phyloP scores from a whole-genome alignment of 352 stramenopile species.

The Aphanomyces euteiches region DNA sequence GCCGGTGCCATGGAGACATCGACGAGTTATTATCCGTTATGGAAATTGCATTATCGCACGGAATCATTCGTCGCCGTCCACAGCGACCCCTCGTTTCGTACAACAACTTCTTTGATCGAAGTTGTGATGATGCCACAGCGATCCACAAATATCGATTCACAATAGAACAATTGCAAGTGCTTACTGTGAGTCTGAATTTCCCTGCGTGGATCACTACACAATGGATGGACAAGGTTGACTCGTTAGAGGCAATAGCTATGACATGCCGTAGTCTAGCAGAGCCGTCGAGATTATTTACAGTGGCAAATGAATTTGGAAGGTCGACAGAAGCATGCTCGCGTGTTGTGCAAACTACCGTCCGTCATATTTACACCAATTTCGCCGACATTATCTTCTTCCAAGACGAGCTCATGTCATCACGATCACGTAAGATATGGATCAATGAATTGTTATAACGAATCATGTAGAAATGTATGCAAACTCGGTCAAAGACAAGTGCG shows the following conservation, averaged over 20 bases:
- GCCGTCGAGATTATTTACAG: slow-evolving; percentile 6
- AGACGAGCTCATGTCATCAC: not conserved
- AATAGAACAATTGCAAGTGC: not conserved
- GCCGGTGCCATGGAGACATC: not conserved
- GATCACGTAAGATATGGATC: not conserved
- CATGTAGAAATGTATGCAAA: not conserved
- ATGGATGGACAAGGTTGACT: not conserved
- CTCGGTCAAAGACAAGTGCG: slow-evolving; percentile 1
- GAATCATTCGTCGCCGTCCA: not conserved
- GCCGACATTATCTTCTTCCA: not conserved
- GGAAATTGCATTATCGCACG: not conserved
- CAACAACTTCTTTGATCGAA: not conserved
- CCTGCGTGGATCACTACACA: not conserved
- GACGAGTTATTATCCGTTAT: slow-evolving; percentile 1
- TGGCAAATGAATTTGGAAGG: slow-evolving; percentile 16
- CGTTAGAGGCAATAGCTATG: slow-evolving; percentile 4
- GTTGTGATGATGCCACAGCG: not conserved
- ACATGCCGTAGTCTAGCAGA: slow-evolving; percentile 11
- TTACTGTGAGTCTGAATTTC: not conserved
- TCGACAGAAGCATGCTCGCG: slow-evolving; percentile 9
- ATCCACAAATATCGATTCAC: not conserved
- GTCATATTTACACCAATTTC: not conserved
- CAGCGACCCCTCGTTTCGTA: not conserved
- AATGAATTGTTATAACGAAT: no score
- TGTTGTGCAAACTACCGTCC: not conserved